phyloP scores from a whole-genome alignment of 148 eudicot genomes.

The Spergularia bocconei region DNA sequence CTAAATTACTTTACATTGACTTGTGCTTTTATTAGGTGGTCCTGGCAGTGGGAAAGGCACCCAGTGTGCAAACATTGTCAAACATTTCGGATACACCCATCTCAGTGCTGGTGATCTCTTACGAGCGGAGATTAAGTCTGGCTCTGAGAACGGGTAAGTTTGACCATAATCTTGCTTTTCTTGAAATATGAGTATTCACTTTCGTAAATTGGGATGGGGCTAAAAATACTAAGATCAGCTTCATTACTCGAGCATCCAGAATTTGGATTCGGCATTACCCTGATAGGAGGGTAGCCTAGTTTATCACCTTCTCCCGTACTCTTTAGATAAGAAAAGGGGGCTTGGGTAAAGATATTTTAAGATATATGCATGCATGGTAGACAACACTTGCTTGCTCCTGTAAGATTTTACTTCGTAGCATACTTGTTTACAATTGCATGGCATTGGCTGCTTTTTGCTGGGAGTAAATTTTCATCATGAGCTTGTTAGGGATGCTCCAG shows the following conservation, averaged over 20 bases:
- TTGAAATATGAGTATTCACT: not conserved
- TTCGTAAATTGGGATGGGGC: not conserved
- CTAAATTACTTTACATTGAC: not conserved
- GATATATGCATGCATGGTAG: too few relatives aligned
- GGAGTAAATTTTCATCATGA: too few relatives aligned
- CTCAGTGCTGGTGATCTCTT: conserved; percentile 54
- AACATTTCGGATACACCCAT: conserved; percentile 44
- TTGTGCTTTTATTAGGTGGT: conserved; percentile 30
- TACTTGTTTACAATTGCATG: not conserved
- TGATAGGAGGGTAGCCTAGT: too few relatives aligned
- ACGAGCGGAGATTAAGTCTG: conserved; percentile 47
- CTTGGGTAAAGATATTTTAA: too few relatives aligned
- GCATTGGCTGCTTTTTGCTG: not conserved
- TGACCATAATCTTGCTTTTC: not conserved
- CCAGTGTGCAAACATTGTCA: conserved; percentile 43
- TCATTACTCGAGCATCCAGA: too few relatives aligned
- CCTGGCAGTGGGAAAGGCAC: conserved; percentile 59
- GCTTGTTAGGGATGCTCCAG: too few relatives aligned
- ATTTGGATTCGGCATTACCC: too few relatives aligned
- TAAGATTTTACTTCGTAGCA: too few relatives aligned
- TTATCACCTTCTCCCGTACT: too few relatives aligned
- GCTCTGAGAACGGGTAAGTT: conserved; percentile 47
- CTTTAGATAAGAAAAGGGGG: too few relatives aligned
- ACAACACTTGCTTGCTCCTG: too few relatives aligned
- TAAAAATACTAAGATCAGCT: not conserved